Percentiles rank a stretch among this genome's conserved stretches.
These are phyloP conservation scores for Begonia masoniana DNA, from an alignment of 306 rosid species.

Conservation along the genomic window DNA sequence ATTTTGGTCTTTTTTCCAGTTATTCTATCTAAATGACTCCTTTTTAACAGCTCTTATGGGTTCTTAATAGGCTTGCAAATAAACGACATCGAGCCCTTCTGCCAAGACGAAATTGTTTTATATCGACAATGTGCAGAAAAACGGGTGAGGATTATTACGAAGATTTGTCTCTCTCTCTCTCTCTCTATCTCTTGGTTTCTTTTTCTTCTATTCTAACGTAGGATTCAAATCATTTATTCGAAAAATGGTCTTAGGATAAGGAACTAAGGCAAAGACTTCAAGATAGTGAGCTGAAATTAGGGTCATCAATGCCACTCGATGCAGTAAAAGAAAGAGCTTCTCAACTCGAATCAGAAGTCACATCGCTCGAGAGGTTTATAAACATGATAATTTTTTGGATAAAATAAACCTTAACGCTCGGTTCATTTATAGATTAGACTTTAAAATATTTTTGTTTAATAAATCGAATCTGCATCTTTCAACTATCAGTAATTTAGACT, in stretches of 20 bases:
- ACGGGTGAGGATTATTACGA: constrained; percentile 40
- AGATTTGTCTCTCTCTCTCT: too few relatives aligned
- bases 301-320: constrained; percentile 78
- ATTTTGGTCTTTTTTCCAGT: neutral
- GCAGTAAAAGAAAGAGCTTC: constrained; percentile 69
- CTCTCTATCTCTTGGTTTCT: too few relatives aligned
- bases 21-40: neutral
- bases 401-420: too few relatives aligned
- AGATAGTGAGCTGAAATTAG: constrained; percentile 77
- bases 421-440: neutral
- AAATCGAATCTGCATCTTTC: neutral
- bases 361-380: constrained; percentile 62
- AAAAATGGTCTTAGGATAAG: constrained; percentile 40
- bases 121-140: constrained; percentile 68
- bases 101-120: constrained; percentile 84
- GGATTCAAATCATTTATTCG: neutral
- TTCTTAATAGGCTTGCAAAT: constrained; percentile 64
- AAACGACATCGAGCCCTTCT: constrained; percentile 89
- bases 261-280: constrained; percentile 65
- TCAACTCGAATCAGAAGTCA: constrained; percentile 76
- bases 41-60: neutral
- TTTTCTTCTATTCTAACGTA: too few relatives aligned
- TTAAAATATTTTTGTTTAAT: neutral
- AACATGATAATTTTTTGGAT: neutral
- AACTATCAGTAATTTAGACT: neutral